phyloP scores from a whole-genome alignment of 805 yeast genomes.

The Blastobotrys attinorum region DNA sequence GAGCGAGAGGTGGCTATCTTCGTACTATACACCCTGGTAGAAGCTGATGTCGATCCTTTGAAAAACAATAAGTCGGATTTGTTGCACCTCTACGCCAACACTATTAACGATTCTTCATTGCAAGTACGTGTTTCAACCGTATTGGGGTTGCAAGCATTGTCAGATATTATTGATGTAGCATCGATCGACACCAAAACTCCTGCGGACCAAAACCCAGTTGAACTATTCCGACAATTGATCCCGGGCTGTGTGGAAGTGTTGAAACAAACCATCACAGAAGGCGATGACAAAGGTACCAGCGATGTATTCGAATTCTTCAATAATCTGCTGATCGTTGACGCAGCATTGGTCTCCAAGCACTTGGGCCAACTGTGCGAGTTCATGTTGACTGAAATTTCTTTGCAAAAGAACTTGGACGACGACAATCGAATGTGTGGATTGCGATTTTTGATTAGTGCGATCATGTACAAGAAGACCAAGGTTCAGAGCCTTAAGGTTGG shows the following conservation, averaged over 20 bases:
- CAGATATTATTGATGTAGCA: conserved; percentile 44
- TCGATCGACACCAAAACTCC: conserved; percentile 47
- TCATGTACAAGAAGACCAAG: conserved; percentile 73
- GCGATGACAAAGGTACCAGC: conserved; percentile 65
- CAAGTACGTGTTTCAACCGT: conserved; percentile 79
- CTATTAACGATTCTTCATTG: conserved; percentile 55
- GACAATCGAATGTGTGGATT: conserved; percentile 79
- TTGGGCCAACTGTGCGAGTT: conserved; percentile 61
- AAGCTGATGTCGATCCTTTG: conserved; percentile 53
- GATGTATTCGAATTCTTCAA: conserved; percentile 79
- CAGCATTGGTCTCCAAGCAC: conserved; percentile 69
- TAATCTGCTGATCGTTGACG: conserved; percentile 67
- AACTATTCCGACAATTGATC: conserved; percentile 53
- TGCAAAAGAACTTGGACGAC: conserved; percentile 57
- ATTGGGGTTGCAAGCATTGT: conserved; percentile 57
- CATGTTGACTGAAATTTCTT: conserved; percentile 61
- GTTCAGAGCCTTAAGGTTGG: conserved; percentile 76
- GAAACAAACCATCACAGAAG: conserved; percentile 59
- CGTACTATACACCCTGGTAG: conserved; percentile 69
- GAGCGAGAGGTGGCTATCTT: conserved; percentile 77
- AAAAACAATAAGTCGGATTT: conserved; percentile 62
- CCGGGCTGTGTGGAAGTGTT: conserved; percentile 79
- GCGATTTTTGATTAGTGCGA: conserved; percentile 73
- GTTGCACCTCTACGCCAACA: conserved; percentile 58
- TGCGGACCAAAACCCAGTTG: conserved; percentile 39